Evolutionary conservation across 148 eudicot species (phyloP).

Genomic region (Chenopodium quinoa): DNA sequence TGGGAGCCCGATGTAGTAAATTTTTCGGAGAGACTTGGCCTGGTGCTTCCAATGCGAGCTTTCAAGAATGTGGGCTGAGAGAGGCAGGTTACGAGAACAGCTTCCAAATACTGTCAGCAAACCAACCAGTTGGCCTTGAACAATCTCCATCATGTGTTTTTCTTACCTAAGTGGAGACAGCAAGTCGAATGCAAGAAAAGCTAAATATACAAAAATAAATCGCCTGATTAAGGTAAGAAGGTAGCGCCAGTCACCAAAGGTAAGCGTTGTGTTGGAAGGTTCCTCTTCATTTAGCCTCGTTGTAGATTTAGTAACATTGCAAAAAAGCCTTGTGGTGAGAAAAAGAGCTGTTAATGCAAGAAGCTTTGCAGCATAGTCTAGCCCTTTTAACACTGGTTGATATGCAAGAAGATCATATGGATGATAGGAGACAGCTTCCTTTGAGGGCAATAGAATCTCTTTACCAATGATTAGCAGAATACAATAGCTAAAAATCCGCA

Average conservation of each 20-base stretch:
- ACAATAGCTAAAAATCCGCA: neutral
- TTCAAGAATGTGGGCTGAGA: neutral
- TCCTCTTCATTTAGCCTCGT: constrained; percentile 2
- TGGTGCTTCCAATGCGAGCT: constrained; percentile 12
- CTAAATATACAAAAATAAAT: neutral
- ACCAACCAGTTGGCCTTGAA: neutral
- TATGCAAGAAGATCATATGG: neutral
- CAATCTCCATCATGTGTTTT: neutral
- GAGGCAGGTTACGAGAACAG: constrained; percentile 7
- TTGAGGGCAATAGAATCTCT: neutral
- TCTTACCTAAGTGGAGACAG: too few relatives aligned
- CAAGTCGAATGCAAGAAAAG: neutral
- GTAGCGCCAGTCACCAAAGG: neutral
- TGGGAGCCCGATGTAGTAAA: constrained; percentile 2
- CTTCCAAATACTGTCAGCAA: neutral
- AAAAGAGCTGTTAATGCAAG: neutral
- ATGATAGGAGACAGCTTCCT: neutral
- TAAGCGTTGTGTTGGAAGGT: neutral
- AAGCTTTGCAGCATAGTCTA: neutral
- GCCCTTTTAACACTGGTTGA: neutral
- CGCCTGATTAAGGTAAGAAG: neutral
- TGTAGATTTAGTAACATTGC: neutral
- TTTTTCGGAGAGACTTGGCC: constrained; percentile 7
- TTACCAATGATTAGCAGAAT: neutral
- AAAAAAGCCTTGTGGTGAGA: neutral